phyloP scores from a whole-genome alignment of 805 yeast species.

The Candida quercuum region DNA sequence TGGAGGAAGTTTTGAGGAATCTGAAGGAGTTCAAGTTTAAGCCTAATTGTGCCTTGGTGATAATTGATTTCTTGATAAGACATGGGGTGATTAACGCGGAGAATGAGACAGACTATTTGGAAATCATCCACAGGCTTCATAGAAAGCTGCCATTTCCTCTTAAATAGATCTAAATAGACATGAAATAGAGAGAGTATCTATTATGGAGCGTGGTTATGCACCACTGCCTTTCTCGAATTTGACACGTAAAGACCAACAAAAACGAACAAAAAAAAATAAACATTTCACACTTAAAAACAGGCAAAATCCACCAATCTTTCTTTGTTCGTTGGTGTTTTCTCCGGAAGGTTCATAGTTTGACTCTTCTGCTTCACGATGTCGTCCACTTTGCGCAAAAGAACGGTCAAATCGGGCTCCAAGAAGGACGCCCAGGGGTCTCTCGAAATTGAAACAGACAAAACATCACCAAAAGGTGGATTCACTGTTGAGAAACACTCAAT shows the following conservation, averaged over 20 bases:
- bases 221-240: not conserved
- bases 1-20: slow-evolving; percentile 50
- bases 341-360: too few relatives aligned
- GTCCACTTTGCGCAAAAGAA: slow-evolving; percentile 7
- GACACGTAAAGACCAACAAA: not conserved
- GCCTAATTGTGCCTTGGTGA: slow-evolving; percentile 79
- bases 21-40: slow-evolving; percentile 64
- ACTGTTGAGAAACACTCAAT: not conserved
- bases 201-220: not conserved
- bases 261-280: too few relatives aligned
- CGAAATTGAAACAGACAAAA: not conserved
- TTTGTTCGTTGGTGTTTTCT: too few relatives aligned
- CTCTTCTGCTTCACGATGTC: too few relatives aligned
- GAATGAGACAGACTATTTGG: slow-evolving; percentile 59
- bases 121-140: slow-evolving; percentile 57
- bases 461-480: too few relatives aligned
- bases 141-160: slow-evolving; percentile 67
- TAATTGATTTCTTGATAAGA: slow-evolving; percentile 82
- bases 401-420: slow-evolving; percentile 2
- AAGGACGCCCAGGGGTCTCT: not conserved
- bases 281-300: too few relatives aligned
- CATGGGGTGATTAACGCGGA: slow-evolving; percentile 69
- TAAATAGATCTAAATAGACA: slow-evolving; percentile 11
- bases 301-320: too few relatives aligned
- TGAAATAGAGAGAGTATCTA: not conserved